Evolutionary conservation across 345 rosid species (phyloP).

Genomic region (Xanthoceras sorbifolium): DNA sequence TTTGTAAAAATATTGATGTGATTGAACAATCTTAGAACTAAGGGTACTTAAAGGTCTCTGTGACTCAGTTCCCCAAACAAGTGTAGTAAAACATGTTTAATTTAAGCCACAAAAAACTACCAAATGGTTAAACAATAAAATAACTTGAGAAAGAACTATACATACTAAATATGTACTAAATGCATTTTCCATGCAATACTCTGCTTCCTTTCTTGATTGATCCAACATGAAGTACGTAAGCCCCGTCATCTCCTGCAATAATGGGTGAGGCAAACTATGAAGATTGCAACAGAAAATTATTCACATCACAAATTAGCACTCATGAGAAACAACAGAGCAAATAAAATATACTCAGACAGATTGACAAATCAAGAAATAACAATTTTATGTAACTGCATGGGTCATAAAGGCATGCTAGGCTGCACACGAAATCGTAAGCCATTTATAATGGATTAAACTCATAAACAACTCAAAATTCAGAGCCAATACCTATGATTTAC

Average conservation of each 20-base stretch:
- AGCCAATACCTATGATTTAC: not conserved
- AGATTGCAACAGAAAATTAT: slow-evolving; percentile 16
- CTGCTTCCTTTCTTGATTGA: slow-evolving; percentile 93
- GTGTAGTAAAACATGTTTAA: not conserved
- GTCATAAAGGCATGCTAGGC: not conserved
- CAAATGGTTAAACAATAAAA: slow-evolving; percentile 4
- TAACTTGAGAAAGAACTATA: slow-evolving; percentile 24
- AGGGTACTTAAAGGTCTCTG: not conserved
- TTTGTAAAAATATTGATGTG: not conserved
- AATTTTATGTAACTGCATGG: not conserved
- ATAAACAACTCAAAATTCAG: not conserved
- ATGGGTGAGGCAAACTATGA: slow-evolving; percentile 18
- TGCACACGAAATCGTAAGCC: not conserved
- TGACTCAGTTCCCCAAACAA: not conserved
- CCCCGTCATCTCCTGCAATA: slow-evolving; percentile 95
- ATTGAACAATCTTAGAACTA: not conserved
- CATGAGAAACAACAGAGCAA: not conserved
- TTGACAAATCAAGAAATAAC: slow-evolving; percentile 2
- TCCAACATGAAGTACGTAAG: slow-evolving; percentile 88
- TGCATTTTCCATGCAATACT: slow-evolving; percentile 98
- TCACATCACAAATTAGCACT: slow-evolving; percentile 1
- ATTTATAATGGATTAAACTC: not conserved
- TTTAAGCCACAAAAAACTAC: not conserved
- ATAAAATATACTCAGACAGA: slow-evolving; percentile 8
- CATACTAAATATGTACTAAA: slow-evolving; percentile 85